Evolutionary conservation across 345 rosid genomes (phyloP).

Genomic region (Salix viminalis): DNA sequence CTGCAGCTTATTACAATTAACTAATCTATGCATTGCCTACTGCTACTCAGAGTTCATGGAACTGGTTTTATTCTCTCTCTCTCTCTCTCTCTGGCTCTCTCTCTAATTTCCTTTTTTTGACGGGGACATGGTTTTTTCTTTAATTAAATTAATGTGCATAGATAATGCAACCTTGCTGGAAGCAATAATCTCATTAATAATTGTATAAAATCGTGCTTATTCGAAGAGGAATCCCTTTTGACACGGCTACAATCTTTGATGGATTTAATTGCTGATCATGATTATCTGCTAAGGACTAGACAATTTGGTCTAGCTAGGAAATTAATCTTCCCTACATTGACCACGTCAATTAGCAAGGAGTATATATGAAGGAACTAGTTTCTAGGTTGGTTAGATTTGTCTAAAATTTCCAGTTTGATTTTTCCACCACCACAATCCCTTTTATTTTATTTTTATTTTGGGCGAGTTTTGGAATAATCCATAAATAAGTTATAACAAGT

Average conservation of each 20-base stretch:
- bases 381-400: background rate
- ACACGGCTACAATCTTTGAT: background rate
- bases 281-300: background rate
- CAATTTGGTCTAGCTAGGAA: background rate
- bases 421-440: no score
- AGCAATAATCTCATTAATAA: background rate
- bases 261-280: background rate
- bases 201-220: background rate
- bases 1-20: background rate
- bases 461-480: no score
- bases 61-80: background rate
- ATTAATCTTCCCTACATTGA: background rate
- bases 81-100: background rate
- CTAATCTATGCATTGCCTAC: no score
- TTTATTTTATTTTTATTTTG: no score
- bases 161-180: slow-evolving; percentile 10
- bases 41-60: slow-evolving; percentile 8
- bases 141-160: background rate
- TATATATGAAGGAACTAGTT: background rate
- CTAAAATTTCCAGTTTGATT: no score
- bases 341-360: background rate
- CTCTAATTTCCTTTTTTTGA: background rate
- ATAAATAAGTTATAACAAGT: no score
- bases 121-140: background rate
- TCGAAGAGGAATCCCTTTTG: background rate